Percentiles rank a stretch among this genome's conserved stretches.
phyloP scores from a whole-genome alignment of 257 asterid genomes.

The Eustoma russellianum region DNA sequence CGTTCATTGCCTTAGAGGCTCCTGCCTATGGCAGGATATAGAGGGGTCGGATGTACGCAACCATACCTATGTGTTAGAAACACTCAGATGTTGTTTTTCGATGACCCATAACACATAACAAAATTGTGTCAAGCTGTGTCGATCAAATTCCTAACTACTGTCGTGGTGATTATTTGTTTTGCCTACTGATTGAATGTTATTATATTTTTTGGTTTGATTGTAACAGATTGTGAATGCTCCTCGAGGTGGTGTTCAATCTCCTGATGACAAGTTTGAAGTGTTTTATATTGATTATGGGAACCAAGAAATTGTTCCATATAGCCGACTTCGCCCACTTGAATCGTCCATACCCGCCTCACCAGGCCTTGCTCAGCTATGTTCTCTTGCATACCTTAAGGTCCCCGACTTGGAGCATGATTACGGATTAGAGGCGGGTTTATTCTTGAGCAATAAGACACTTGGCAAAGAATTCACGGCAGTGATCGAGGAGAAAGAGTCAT shows the following conservation, averaged over 20 bases:
- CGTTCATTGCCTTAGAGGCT: too few species aligned
- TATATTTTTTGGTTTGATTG: conserved; percentile 4
- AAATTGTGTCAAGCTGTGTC: too few species aligned
- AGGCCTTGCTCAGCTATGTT: conserved; percentile 91
- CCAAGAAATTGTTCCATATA: conserved; percentile 74
- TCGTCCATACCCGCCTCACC: conserved; percentile 59
- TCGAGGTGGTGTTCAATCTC: conserved; percentile 60
- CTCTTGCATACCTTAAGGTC: conserved; percentile 74
- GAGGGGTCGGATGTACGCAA: too few species aligned
- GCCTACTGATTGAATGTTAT: not conserved
- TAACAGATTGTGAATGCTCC: conserved; percentile 71
- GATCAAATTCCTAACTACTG: too few species aligned
- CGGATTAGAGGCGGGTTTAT: conserved; percentile 79
- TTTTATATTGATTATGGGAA: conserved; percentile 90
- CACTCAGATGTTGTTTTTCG: too few species aligned
- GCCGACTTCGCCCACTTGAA: conserved; percentile 66
- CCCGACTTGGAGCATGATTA: conserved; percentile 73
- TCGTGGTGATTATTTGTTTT: not conserved
- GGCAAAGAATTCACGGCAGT: conserved; percentile 69
- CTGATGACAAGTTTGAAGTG: conserved; percentile 77
- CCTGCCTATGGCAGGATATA: too few species aligned
- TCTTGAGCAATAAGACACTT: conserved; percentile 53
- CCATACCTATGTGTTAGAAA: too few species aligned
- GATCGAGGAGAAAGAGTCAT: conserved; percentile 70
- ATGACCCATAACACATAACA: too few species aligned